Evolutionary conservation across 345 rosid species (phyloP).

Genomic region (Litchi chinensis): DNA sequence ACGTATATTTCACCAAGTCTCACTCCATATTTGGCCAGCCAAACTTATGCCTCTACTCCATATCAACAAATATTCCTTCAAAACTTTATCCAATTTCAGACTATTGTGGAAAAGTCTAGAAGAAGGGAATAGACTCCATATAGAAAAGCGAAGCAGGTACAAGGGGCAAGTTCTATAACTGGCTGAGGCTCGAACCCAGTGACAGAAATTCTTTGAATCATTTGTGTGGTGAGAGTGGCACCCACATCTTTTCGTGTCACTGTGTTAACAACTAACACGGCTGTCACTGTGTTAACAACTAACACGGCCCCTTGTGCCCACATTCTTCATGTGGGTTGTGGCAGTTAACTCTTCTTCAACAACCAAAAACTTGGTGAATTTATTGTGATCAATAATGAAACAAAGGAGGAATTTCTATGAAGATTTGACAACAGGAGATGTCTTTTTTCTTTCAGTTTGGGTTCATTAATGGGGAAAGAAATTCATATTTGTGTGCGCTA

Average conservation of each 20-base stretch:
- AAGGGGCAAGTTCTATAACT: too few relatives aligned
- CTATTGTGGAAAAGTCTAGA: too few relatives aligned
- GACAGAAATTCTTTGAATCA: background rate
- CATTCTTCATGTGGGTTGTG: background rate
- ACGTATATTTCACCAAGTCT: too few relatives aligned
- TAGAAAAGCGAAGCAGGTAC: background rate
- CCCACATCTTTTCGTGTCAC: constrained; percentile 6
- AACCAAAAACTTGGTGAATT: background rate
- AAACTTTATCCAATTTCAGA: too few relatives aligned
- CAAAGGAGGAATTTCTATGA: background rate
- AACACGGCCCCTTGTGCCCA: background rate
- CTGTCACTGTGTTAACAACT: background rate
- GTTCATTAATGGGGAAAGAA: background rate
- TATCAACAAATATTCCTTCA: too few relatives aligned
- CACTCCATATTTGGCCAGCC: too few relatives aligned
- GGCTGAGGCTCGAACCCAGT: background rate
- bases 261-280: too few relatives aligned
- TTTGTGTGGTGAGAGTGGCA: background rate
- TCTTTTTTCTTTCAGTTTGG: background rate
- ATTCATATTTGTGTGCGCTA: too few relatives aligned
- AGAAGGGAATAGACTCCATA: background rate
- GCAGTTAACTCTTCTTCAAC: background rate
- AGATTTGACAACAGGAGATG: background rate
- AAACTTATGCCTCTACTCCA: too few relatives aligned
- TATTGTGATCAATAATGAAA: too few relatives aligned